Percentiles rank a stretch among this genome's conserved stretches.
Evolutionary conservation across 2,329 filamentous ascomycete species (phyloP).

Genomic region (Pseudogymnoascus sp.): DNA sequence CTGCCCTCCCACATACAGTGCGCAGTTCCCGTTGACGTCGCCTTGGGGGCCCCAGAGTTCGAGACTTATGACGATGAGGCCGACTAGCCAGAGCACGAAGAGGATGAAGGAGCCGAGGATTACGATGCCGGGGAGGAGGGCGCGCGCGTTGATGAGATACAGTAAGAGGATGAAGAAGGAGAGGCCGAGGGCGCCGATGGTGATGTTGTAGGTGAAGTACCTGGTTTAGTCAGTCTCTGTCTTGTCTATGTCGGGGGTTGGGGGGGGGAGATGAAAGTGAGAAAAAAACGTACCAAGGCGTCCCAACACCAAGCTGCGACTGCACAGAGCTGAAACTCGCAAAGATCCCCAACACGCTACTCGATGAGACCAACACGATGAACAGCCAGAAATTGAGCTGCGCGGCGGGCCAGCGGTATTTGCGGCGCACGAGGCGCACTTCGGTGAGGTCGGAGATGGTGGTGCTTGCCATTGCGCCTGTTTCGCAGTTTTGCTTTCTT

Average conservation of each 20-base stretch:
- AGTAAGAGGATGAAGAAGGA: constrained; percentile 58
- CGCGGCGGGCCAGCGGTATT: constrained; percentile 60
- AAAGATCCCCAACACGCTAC: constrained; percentile 53
- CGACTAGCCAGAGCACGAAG: constrained; percentile 60
- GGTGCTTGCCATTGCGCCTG: constrained; percentile 5
- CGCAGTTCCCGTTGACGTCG: constrained; percentile 51
- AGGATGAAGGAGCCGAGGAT: constrained; percentile 57
- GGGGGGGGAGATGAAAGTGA: constrained; percentile 25
- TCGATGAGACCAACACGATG: constrained; percentile 52
- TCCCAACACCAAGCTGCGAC: constrained; percentile 41
- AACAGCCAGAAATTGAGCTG: constrained; percentile 61
- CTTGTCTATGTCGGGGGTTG: neutral
- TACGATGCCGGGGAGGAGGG: constrained; percentile 55
- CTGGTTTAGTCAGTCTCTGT: constrained; percentile 29
- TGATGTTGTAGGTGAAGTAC: constrained; percentile 61
- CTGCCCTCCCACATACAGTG: constrained; percentile 45
- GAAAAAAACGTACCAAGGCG: constrained; percentile 48
- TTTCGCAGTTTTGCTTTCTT: too few relatives aligned
- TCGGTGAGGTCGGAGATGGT: constrained; percentile 2
- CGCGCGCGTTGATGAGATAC: constrained; percentile 51
- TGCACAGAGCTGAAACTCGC: constrained; percentile 52
- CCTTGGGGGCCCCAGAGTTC: constrained; percentile 55
- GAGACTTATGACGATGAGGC: constrained; percentile 51
- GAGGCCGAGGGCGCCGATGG: constrained; percentile 49
- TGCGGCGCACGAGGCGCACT: constrained; percentile 11